phyloP scores from a whole-genome alignment of 768 basidiomycete genomes.

The Cystofilobasidium bisporidii region DNA sequence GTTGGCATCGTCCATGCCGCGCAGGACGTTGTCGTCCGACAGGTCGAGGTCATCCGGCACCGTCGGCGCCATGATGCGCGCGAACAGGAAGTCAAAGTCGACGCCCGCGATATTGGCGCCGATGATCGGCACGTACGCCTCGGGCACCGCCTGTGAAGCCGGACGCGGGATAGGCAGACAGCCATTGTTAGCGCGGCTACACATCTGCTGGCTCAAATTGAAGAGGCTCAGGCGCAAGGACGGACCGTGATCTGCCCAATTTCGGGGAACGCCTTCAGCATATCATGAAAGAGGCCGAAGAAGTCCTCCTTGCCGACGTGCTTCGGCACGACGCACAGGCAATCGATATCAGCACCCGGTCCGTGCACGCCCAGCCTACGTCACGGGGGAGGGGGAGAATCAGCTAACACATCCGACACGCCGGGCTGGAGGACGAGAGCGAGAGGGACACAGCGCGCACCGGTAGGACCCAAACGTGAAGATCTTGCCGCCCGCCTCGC shows the following conservation, averaged over 20 bases:
- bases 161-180: no score
- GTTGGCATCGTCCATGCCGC: slow-evolving; percentile 87
- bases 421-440: no score
- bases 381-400: neutral
- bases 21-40: slow-evolving; percentile 78
- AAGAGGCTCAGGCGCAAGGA: slow-evolving; percentile 31
- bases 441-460: slow-evolving; percentile 28
- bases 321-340: slow-evolving; percentile 92
- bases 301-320: slow-evolving; percentile 94
- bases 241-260: slow-evolving; percentile 81
- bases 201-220: no score
- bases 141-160: slow-evolving; percentile 94
- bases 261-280: slow-evolving; percentile 74
- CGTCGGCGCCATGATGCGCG: slow-evolving; percentile 42
- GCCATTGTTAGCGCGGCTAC: no score
- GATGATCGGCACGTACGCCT: slow-evolving; percentile 93
- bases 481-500: slow-evolving; percentile 90
- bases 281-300: slow-evolving; percentile 78
- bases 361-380: slow-evolving; percentile 82
- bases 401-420: no score
- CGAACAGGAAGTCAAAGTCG: slow-evolving; percentile 88
- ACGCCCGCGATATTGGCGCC: slow-evolving; percentile 83
- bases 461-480: slow-evolving; percentile 97
- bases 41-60: slow-evolving; percentile 88
- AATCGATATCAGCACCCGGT: slow-evolving; percentile 93